Conservation (phyloP, 2,329 filamentous ascomycete genomes). For the Fusarium devonianum region DNA sequence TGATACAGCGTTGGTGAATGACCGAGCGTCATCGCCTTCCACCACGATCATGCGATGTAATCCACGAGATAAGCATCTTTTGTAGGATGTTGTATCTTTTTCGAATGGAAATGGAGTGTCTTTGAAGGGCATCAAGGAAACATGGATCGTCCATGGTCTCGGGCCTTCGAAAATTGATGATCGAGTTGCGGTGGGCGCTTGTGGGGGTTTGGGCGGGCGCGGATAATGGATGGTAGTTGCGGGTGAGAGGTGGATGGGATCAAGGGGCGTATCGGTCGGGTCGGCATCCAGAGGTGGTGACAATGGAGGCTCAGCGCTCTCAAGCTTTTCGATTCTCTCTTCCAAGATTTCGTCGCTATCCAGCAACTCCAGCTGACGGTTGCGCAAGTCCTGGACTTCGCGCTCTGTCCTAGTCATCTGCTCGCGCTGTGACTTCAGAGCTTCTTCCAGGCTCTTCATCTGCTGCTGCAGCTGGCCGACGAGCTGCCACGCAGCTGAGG, state of each 20-base stretch:
- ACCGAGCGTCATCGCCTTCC: conserved; percentile 55
- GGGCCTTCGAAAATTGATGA: conserved; percentile 27
- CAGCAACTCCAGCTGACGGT: conserved; percentile 57
- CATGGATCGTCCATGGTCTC: conserved; percentile 64
- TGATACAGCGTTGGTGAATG: conserved; percentile 58
- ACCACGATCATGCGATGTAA: conserved; percentile 65
- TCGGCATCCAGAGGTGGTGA: conserved; percentile 37
- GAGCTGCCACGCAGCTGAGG: conserved; percentile 61
- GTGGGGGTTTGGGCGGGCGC: conserved; percentile 9
- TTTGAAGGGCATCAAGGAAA: conserved; percentile 63
- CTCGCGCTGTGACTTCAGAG: conserved; percentile 50
- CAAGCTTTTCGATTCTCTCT: conserved; percentile 61
- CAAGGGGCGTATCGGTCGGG: conserved; percentile 11
- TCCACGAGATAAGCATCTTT: conserved; percentile 66
- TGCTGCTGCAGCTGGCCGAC: conserved; percentile 55
- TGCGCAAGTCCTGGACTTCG: conserved; percentile 54
- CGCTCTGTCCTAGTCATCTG: conserved; percentile 51
- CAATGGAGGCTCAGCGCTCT: conserved; percentile 35
- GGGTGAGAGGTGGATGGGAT: conserved; percentile 28
- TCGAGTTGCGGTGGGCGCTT: conserved; percentile 5
- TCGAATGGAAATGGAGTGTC: conserved; percentile 67
- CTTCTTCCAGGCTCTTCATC: conserved; percentile 47
- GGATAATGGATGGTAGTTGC: conserved; percentile 9
- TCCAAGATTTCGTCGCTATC: conserved; percentile 61
- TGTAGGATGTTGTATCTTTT: conserved; percentile 67